Conservation (phyloP, 2,329 filamentous ascomycete species). For the Gnomoniopsis sp. region DNA sequence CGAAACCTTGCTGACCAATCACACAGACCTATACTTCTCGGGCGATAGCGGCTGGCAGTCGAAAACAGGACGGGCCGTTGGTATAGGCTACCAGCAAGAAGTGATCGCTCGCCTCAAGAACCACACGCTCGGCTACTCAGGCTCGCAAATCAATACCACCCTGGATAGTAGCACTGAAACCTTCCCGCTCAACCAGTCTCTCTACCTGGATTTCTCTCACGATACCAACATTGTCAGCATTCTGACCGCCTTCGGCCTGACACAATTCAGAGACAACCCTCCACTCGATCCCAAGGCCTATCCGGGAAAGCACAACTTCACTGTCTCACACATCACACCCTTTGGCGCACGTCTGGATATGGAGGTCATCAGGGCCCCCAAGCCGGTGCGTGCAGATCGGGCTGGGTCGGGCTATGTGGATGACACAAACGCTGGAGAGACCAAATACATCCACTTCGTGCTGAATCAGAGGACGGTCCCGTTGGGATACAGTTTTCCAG, state of each 20-base stretch:
- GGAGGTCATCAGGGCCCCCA: conserved; percentile 66
- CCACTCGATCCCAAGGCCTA: conserved; percentile 54
- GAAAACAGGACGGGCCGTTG: conserved; percentile 66
- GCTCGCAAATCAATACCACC: conserved; percentile 64
- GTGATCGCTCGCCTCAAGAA: conserved; percentile 67
- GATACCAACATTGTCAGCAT: conserved; percentile 71
- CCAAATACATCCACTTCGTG: conserved; percentile 70
- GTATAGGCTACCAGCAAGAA: conserved; percentile 71
- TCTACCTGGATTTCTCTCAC: conserved; percentile 78
- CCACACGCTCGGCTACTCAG: conserved; percentile 57
- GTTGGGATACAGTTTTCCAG: conserved; percentile 60
- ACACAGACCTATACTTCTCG: conserved; percentile 56
- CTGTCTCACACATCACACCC: conserved; percentile 65
- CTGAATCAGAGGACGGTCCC: conserved; percentile 73
- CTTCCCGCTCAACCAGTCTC: conserved; percentile 68
- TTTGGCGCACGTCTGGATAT: conserved; percentile 73
- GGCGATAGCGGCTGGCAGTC: conserved; percentile 61
- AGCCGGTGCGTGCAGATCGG: conserved; percentile 55
- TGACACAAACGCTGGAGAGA: conserved; percentile 38
- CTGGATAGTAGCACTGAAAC: conserved; percentile 65
- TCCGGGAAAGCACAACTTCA: conserved; percentile 57
- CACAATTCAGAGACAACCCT: conserved; percentile 55
- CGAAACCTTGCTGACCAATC: background rate
- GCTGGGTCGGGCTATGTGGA: conserved; percentile 42
- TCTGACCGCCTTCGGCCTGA: conserved; percentile 69